Percentiles rank a stretch among this genome's conserved stretches.
Evolutionary conservation across 2,329 filamentous ascomycete genomes (phyloP).

Genomic region (Trichoderma pleuroti): DNA sequence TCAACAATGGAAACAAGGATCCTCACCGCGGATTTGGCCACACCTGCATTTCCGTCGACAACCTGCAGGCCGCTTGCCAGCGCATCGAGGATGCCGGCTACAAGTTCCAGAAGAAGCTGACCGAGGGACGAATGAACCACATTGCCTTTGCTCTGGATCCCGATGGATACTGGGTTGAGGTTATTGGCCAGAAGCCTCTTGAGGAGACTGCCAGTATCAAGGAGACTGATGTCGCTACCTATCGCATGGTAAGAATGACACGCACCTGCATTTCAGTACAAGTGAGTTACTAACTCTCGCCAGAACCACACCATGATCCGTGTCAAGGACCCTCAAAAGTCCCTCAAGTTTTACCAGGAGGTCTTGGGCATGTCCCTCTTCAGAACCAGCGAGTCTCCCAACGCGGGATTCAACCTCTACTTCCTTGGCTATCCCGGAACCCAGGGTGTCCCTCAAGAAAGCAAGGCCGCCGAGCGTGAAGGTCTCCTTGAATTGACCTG

Average conservation of each 20-base stretch:
- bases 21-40: constrained; percentile 82
- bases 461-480: constrained; percentile 64
- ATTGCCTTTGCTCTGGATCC: constrained; percentile 91
- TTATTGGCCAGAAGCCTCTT: constrained; percentile 68
- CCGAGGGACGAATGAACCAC: constrained; percentile 78
- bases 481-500: constrained; percentile 88
- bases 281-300: background rate
- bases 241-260: constrained; percentile 57
- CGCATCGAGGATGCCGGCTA: constrained; percentile 87
- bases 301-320: constrained; percentile 93
- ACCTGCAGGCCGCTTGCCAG: constrained; percentile 85
- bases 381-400: constrained; percentile 66
- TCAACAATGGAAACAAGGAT: constrained; percentile 88
- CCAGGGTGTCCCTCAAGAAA: constrained; percentile 50
- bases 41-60: constrained; percentile 76
- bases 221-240: constrained; percentile 69
- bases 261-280: background rate
- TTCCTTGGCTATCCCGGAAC: constrained; percentile 76
- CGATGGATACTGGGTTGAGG: constrained; percentile 83
- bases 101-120: constrained; percentile 90
- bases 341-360: constrained; percentile 78
- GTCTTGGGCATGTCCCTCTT: constrained; percentile 83
- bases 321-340: constrained; percentile 75
- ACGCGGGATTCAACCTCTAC: constrained; percentile 81
- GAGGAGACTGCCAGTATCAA: constrained; percentile 70